Evolutionary conservation across 2,329 filamentous ascomycete species (phyloP).

Genomic region (Dothidotthia symphoricarpi): DNA sequence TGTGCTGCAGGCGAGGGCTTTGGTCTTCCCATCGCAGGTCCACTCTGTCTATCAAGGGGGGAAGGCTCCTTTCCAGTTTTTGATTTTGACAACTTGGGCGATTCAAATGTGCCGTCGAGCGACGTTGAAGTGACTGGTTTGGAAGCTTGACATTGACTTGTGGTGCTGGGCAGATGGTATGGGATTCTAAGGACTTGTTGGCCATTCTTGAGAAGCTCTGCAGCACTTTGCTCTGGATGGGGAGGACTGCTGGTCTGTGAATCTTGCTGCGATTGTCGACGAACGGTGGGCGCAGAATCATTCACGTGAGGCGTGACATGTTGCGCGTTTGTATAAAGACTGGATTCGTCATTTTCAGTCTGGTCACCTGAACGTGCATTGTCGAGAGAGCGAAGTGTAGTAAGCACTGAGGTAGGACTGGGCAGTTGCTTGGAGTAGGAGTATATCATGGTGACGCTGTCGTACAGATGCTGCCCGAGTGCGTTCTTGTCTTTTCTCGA

Average conservation of each 20-base stretch:
- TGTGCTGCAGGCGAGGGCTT: background rate
- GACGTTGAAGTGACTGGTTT: slow-evolving; percentile 3
- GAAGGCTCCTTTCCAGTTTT: slow-evolving; percentile 24
- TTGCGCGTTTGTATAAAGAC: slow-evolving; percentile 10
- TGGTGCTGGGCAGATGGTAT: slow-evolving; percentile 15
- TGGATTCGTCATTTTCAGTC: background rate
- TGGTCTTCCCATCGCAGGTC: background rate
- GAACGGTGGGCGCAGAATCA: slow-evolving; percentile 1
- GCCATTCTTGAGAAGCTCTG: slow-evolving; percentile 23
- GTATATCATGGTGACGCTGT: slow-evolving; percentile 37
- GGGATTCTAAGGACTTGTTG: slow-evolving; percentile 31
- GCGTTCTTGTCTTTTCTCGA: slow-evolving; percentile 58
- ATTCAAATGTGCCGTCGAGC: slow-evolving; percentile 7
- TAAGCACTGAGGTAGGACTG: slow-evolving; percentile 22
- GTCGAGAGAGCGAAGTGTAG: slow-evolving; percentile 15
- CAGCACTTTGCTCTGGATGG: slow-evolving; percentile 6
- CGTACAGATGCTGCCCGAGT: slow-evolving; percentile 59
- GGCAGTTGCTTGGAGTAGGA: slow-evolving; percentile 36
- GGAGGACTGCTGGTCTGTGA: slow-evolving; percentile 4
- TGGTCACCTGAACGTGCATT: background rate
- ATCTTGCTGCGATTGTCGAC: slow-evolving; percentile 13
- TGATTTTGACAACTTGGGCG: slow-evolving; percentile 12
- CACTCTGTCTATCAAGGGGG: slow-evolving; percentile 10
- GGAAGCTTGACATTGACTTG: slow-evolving; percentile 5
- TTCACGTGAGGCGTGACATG: slow-evolving; percentile 9